Conservation (phyloP, 2,329 filamentous ascomycete genomes). For the Cryphonectria nitschkei region DNA sequence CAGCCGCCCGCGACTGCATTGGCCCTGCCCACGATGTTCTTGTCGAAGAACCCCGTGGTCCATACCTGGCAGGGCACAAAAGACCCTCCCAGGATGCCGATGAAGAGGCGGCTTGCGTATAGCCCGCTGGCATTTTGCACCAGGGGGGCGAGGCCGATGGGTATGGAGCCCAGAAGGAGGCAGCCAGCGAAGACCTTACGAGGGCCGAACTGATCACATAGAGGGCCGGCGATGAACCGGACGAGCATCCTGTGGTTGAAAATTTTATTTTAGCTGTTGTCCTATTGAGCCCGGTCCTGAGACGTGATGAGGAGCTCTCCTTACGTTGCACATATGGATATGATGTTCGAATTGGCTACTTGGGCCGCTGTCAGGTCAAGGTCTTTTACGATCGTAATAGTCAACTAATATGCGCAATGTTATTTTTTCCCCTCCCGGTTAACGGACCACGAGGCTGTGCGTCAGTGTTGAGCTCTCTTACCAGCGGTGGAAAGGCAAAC, state of each 20-base stretch:
- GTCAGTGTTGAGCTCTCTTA: slow-evolving; percentile 46
- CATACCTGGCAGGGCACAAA: slow-evolving; percentile 91
- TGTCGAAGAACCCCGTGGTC: slow-evolving; percentile 92
- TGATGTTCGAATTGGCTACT: slow-evolving; percentile 88
- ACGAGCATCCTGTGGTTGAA: slow-evolving; percentile 63
- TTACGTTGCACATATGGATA: slow-evolving; percentile 73
- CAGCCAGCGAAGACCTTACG: slow-evolving; percentile 78
- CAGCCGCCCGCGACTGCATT: slow-evolving; percentile 84
- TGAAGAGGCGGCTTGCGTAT: slow-evolving; percentile 77
- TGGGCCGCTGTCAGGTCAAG: slow-evolving; percentile 71
- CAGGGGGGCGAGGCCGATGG: slow-evolving; percentile 80
- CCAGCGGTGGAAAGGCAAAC: slow-evolving; percentile 88
- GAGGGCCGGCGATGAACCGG: slow-evolving; percentile 75
- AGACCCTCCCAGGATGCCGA: slow-evolving; percentile 75
- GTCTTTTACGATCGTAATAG: slow-evolving; percentile 79
- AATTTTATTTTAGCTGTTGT: neutral
- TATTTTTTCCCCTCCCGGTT: slow-evolving; percentile 24
- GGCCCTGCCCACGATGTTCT: slow-evolving; percentile 85
- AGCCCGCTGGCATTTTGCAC: slow-evolving; percentile 69
- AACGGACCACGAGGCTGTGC: neutral
- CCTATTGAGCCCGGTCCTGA: neutral
- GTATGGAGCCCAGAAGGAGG: slow-evolving; percentile 78
- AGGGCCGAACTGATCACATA: slow-evolving; percentile 85
- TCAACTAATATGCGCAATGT: slow-evolving; percentile 49
- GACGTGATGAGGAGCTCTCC: slow-evolving; percentile 31